phyloP scores from a whole-genome alignment of 2,329 filamentous ascomycete species.

The Aspergillus costaricaensis region DNA sequence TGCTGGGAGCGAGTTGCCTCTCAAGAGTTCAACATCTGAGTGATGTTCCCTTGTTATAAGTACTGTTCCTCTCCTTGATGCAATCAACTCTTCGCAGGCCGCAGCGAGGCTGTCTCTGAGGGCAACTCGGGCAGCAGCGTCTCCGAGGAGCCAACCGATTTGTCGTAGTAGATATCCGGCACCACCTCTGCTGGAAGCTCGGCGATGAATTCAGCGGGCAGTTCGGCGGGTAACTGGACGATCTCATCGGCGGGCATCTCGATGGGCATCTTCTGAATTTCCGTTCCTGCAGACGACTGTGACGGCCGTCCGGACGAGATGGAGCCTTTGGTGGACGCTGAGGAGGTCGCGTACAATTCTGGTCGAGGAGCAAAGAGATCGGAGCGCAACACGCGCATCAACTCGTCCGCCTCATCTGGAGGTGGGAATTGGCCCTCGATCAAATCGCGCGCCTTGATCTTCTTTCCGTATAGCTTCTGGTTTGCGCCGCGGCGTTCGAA shows the following conservation, averaged over 20 bases:
- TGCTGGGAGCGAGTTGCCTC: too few species aligned
- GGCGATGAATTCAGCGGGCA: not conserved
- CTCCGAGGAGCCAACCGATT: not conserved
- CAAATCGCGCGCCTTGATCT: conserved; percentile 75
- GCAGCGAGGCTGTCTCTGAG: not conserved
- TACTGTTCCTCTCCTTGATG: not conserved
- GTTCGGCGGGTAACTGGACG: not conserved
- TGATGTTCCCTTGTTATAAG: too few species aligned
- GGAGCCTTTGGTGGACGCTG: not conserved
- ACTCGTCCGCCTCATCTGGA: conserved; percentile 75
- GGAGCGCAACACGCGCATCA: conserved; percentile 81
- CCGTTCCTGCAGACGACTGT: not conserved
- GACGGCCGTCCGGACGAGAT: not conserved
- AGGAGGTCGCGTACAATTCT: not conserved
- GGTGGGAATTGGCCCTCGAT: conserved; percentile 75
- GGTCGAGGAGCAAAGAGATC: conserved; percentile 38
- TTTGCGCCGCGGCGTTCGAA: conserved; percentile 93
- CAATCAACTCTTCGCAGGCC: not conserved
- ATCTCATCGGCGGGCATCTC: conserved; percentile 59
- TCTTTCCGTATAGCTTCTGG: conserved; percentile 84
- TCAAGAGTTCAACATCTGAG: too few species aligned
- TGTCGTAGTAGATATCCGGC: not conserved
- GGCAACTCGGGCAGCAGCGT: not conserved
- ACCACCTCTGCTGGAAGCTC: not conserved
- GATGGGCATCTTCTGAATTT: not conserved